Conservation (phyloP, 495 filamentous ascomycete species). For the Tuber indicum region DNA sequence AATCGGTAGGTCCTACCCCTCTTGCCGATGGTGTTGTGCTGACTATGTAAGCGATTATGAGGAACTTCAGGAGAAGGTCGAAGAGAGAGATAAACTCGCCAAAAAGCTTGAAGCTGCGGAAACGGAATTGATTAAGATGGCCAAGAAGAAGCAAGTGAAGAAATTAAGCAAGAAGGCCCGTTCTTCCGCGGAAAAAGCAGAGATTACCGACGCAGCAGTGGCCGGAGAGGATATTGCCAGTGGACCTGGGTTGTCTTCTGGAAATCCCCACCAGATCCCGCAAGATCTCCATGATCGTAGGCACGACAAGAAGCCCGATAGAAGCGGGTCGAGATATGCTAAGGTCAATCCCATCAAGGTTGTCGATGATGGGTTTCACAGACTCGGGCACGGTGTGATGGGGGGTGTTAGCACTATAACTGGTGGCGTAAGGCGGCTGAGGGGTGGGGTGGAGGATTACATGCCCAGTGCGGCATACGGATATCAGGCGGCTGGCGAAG, state of each 20-base stretch:
- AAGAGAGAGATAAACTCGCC: slow-evolving; percentile 65
- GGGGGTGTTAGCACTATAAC: slow-evolving; percentile 21
- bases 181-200: slow-evolving; percentile 42
- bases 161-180: slow-evolving; percentile 59
- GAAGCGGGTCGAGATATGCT: slow-evolving; percentile 46
- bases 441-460: slow-evolving; percentile 29
- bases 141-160: slow-evolving; percentile 69
- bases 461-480: slow-evolving; percentile 31
- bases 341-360: slow-evolving; percentile 41
- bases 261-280: slow-evolving; percentile 69
- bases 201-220: slow-evolving; percentile 9
- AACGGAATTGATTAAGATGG: slow-evolving; percentile 70
- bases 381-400: slow-evolving; percentile 54
- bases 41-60: slow-evolving; percentile 57
- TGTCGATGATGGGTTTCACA: slow-evolving; percentile 54
- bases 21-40: background rate
- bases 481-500: slow-evolving; percentile 17
- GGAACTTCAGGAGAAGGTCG: slow-evolving; percentile 78
- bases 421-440: slow-evolving; percentile 32
- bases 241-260: slow-evolving; percentile 68
- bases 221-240: slow-evolving; percentile 19
- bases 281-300: slow-evolving; percentile 21
- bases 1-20: slow-evolving; percentile 52
- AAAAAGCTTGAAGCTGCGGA: slow-evolving; percentile 70
- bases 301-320: slow-evolving; percentile 43